These are phyloP conservation scores for Aechmea fasciata DNA, from an alignment of 176 grass and related monocot genomes.

Conservation along the genomic window DNA sequence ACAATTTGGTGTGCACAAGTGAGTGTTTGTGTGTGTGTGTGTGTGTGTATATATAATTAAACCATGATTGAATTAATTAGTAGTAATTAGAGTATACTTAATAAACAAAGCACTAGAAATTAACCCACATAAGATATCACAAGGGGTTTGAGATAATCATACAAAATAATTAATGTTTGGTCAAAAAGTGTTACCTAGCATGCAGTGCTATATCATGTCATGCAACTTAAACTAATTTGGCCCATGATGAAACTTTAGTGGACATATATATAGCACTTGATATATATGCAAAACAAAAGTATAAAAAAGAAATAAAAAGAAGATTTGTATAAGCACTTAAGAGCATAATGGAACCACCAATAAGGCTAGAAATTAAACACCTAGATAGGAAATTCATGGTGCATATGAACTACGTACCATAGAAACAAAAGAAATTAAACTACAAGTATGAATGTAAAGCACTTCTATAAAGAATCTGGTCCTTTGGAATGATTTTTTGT, in stretches of 20 bases:
- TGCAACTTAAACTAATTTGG: slow-evolving; percentile 17
- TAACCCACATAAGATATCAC: background rate
- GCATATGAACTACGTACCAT: background rate
- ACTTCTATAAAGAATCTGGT: background rate
- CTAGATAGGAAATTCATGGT: background rate
- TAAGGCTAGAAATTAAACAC: background rate
- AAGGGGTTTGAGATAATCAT: background rate
- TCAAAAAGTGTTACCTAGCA: slow-evolving; percentile 1
- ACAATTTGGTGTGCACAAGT: background rate
- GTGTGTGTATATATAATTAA: slow-evolving; percentile 35
- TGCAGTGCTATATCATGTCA: slow-evolving; percentile 14
- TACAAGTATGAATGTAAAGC: background rate
- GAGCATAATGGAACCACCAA: background rate
- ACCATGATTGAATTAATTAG: slow-evolving; percentile 2
- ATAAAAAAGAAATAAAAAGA: background rate
- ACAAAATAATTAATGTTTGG: slow-evolving; percentile 8
- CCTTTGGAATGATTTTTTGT: background rate
- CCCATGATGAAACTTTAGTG: background rate
- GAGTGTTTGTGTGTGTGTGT: too few relatives aligned
- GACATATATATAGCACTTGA: background rate
- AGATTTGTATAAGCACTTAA: background rate
- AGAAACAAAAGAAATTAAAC: too few relatives aligned
- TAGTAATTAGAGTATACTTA: background rate
- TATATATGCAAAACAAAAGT: background rate
- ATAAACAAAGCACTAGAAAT: background rate